Evolutionary conservation across 75 land plant species (phyloP).

Genomic region (Larix kaempferi): DNA sequence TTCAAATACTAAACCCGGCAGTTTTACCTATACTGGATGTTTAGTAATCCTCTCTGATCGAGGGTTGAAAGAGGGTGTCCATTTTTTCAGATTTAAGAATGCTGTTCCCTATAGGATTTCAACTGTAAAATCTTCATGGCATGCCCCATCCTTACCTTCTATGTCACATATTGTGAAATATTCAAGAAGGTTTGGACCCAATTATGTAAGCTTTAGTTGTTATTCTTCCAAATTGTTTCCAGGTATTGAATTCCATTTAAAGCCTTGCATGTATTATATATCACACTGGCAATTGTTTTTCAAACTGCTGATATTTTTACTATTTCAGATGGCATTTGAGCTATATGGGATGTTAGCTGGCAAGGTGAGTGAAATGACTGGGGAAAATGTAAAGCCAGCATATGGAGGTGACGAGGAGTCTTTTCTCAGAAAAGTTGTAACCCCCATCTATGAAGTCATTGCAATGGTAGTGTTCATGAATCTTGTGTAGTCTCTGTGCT

Average conservation of each 20-base stretch:
- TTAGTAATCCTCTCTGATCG: too few relatives aligned
- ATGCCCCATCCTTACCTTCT: too few relatives aligned
- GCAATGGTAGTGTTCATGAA: constrained; percentile 39
- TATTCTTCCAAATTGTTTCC: not conserved
- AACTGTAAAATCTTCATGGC: too few relatives aligned
- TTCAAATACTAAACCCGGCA: too few relatives aligned
- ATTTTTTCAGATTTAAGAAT: too few relatives aligned
- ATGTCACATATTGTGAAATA: too few relatives aligned
- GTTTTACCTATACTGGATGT: too few relatives aligned
- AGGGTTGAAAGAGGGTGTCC: too few relatives aligned
- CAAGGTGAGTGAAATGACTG: constrained; percentile 85
- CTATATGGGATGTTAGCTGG: constrained; percentile 93
- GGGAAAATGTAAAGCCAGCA: constrained; percentile 86
- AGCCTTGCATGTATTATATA: not conserved
- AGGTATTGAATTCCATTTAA: not conserved
- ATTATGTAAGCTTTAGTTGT: too few relatives aligned
- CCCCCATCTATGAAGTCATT: constrained; percentile 85
- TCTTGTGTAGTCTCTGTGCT: not conserved
- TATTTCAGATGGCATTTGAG: constrained; percentile 87
- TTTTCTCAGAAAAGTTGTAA: constrained; percentile 76
- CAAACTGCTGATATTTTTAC: too few relatives aligned
- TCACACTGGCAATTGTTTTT: not conserved
- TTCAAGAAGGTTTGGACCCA: too few relatives aligned
- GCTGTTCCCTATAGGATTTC: too few relatives aligned
- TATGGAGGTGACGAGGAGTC: constrained; percentile 93